Conservation (phyloP, 139 green algal species). For the Dunaliella primolecta region DNA sequence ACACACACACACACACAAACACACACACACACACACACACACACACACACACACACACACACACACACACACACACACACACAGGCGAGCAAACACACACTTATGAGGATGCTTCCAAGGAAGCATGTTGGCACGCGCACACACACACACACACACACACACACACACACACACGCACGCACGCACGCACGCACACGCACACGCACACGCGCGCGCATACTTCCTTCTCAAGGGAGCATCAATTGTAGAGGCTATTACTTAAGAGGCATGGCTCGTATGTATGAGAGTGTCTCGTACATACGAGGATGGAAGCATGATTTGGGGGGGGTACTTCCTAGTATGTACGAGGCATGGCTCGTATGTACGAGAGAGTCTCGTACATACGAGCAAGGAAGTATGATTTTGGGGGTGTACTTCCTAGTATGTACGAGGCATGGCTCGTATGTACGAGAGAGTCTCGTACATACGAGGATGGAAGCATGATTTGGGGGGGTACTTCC, state of each 20-base stretch:
- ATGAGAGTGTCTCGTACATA: not conserved
- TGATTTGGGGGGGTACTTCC: no score
- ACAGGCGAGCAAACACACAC: not conserved
- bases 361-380: not conserved
- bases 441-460: no score
- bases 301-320: no score
- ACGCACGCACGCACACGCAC: not conserved
- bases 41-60: not conserved
- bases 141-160: conserved; percentile 2
- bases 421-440: no score
- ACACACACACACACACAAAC: not conserved
- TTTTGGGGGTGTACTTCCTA: no score
- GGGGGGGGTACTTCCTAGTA: no score
- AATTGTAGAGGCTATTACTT: not conserved
- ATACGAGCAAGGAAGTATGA: no score
- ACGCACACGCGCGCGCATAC: not conserved
- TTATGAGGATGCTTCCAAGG: no score
- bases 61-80: conserved; percentile 12
- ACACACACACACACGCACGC: conserved; percentile 5
- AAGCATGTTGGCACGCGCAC: not conserved
- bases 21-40: not conserved
- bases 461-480: no score
- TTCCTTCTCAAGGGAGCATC: no score
- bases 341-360: not conserved
- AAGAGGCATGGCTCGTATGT: not conserved